phyloP scores from a whole-genome alignment of 805 yeast species.

The Saturnispora dispora region DNA sequence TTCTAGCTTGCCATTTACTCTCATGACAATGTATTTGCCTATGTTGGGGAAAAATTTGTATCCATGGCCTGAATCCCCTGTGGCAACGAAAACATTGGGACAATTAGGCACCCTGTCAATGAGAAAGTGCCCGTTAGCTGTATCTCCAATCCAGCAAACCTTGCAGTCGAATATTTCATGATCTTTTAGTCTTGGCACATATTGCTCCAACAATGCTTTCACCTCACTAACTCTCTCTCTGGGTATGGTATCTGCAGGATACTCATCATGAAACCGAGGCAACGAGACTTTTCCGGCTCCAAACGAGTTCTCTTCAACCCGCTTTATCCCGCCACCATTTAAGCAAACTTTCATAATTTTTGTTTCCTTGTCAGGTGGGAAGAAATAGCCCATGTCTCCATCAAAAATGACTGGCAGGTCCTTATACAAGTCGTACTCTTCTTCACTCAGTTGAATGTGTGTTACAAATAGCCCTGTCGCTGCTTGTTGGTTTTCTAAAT shows the following conservation, averaged over 20 bases:
- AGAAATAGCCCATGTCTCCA: slow-evolving; percentile 37
- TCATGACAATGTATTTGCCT: slow-evolving; percentile 31
- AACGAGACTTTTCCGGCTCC: slow-evolving; percentile 19
- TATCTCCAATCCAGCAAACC: slow-evolving; percentile 32
- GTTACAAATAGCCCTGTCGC: slow-evolving; percentile 34
- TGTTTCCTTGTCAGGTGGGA: slow-evolving; percentile 37
- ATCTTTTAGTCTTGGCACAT: slow-evolving; percentile 30
- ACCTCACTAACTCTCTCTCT: slow-evolving; percentile 20
- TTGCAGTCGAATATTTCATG: slow-evolving; percentile 27
- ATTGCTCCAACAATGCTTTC: slow-evolving; percentile 22
- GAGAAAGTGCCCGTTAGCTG: slow-evolving; percentile 30
- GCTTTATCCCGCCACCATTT: slow-evolving; percentile 27
- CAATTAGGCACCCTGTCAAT: slow-evolving; percentile 30
- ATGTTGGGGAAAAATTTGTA: slow-evolving; percentile 37
- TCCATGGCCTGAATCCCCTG: slow-evolving; percentile 40
- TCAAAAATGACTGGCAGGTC: slow-evolving; percentile 36
- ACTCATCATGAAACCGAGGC: slow-evolving; percentile 29
- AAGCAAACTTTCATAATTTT: slow-evolving; percentile 31
- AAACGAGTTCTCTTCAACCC: slow-evolving; percentile 13
- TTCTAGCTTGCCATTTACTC: slow-evolving; percentile 22
- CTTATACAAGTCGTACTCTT: slow-evolving; percentile 29
- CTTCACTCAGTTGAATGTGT: slow-evolving; percentile 29
- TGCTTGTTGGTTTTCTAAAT: slow-evolving; percentile 25
- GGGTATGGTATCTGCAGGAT: slow-evolving; percentile 32
- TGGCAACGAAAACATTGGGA: slow-evolving; percentile 29